Evolutionary conservation across 495 filamentous ascomycete genomes (phyloP), one percentile per base, ranked within the genome.

Genomic region (Penicillium longicatenatum): DNA sequence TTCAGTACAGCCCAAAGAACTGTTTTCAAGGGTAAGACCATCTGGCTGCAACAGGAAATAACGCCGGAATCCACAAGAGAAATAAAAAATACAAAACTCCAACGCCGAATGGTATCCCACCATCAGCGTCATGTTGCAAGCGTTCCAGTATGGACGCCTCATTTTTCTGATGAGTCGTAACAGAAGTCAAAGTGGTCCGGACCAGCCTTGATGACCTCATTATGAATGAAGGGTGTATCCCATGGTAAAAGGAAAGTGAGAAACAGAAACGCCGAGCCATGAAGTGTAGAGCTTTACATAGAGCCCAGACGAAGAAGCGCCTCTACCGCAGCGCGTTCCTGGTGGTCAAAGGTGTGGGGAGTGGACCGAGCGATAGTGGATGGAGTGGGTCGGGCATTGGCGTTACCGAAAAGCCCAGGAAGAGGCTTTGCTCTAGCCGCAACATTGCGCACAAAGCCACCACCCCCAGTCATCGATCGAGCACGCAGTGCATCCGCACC

Each of bases 401-500:
- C 50, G 41, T 44, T 43, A 20, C 59, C 60, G 42, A 67, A 62
- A 71, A 81, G 57, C 68, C 79, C 72, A 79, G 63, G 68, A 64
- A 77, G 69, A 59, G 66, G 60, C 61, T 72, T 65, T 26, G 69
- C 57, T 24, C 61, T 60, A 19, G 58, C 62, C 16, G 65, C 61
- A 39, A 63, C 55, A 42, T 70, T 66, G 17, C 66, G 59, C 16
- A 74, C 55, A 55, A 77, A 69, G 14, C 70, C 70, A 50, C 75
- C 73, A 12, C 65, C 62, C 26, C 55, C 65, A 57, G 71, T 77
- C 52, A 88, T 81, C 42, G 88, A 91, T 14, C 82, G 84, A 42
- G 89, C 87, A 51, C 93, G 86, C 57, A 97, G 81, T 45, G 91
- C 88, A 20, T 86, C 91, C 20, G 93, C 90, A 26, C 92, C 93